These are phyloP conservation scores for Coemansia sp. DNA, from an alignment of 192 early-diverging fungal species.

Conservation along the genomic window DNA sequence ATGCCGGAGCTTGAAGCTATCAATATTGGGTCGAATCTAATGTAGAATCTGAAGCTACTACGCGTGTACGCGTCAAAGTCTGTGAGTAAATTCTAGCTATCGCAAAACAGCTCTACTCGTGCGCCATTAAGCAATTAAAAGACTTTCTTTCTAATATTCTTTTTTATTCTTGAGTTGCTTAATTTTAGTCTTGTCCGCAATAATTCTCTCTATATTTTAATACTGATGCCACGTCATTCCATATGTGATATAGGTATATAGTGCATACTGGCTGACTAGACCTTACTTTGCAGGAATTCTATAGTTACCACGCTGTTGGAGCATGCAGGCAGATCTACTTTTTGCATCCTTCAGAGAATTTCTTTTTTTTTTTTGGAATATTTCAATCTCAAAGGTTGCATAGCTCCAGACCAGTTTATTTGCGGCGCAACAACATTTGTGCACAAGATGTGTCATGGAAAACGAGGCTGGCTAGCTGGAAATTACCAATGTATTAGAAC, in stretches of 20 bases:
- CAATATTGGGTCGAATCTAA: constrained; percentile 39
- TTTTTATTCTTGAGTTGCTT: background rate
- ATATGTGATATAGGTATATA: background rate
- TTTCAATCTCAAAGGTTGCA: background rate
- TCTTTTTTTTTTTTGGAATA: background rate
- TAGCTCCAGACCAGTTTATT: background rate
- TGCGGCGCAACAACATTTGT: background rate
- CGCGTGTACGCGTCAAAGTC: background rate
- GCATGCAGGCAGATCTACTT: background rate
- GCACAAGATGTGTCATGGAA: background rate
- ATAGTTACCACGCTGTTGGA: background rate
- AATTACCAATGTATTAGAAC: background rate
- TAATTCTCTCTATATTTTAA: background rate
- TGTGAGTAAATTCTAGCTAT: background rate
- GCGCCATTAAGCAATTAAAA: background rate
- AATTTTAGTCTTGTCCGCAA: background rate
- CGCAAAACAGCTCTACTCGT: background rate
- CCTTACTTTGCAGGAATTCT: background rate
- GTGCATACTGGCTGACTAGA: background rate
- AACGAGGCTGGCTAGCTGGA: background rate
- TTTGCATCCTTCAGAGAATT: background rate
- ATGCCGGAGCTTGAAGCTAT: constrained; percentile 44
- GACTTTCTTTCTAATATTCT: background rate
- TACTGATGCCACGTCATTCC: background rate
- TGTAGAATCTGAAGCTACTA: constrained; percentile 4